Evolutionary conservation across 2,329 filamentous ascomycete genomes (phyloP).

Genomic region (Clonostachys chloroleuca): DNA sequence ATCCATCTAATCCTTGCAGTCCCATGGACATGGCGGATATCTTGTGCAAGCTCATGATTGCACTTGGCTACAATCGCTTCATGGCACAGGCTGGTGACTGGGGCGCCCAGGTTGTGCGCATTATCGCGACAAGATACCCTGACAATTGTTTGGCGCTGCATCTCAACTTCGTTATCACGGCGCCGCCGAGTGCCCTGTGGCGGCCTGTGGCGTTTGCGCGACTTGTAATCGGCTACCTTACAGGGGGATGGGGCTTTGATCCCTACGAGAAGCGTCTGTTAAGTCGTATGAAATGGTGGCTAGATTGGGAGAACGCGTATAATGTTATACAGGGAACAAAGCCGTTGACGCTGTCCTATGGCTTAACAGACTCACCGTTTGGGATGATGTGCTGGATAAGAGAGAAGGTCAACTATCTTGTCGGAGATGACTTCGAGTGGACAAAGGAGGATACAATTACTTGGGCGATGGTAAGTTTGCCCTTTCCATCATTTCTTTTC

Average conservation of each 20-base stretch:
- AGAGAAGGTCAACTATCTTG: too few relatives aligned
- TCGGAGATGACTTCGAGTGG: too few relatives aligned
- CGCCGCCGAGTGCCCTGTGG: background rate
- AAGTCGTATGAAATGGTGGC: background rate
- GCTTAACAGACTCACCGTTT: too few relatives aligned
- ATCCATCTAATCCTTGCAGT: constrained; percentile 5
- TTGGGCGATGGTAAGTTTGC: too few relatives aligned
- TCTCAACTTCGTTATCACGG: constrained; percentile 2
- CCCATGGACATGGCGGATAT: constrained; percentile 4
- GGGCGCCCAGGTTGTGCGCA: background rate
- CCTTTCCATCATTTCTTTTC: too few relatives aligned
- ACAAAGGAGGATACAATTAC: too few relatives aligned
- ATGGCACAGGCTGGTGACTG: constrained; percentile 3
- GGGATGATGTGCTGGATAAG: too few relatives aligned
- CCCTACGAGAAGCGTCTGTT: background rate
- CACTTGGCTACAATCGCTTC: constrained; percentile 9
- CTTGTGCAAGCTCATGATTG: constrained; percentile 8
- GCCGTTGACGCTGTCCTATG: too few relatives aligned
- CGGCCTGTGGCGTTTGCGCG: background rate
- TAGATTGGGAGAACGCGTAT: background rate
- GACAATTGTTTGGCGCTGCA: background rate
- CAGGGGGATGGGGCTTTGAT: too few relatives aligned
- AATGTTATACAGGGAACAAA: too few relatives aligned
- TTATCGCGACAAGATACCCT: background rate
- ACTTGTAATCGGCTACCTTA: too few relatives aligned